Base-by-base conservation (phyloP, 805 yeast species). In the Myxozyma mucilagina region DNA sequence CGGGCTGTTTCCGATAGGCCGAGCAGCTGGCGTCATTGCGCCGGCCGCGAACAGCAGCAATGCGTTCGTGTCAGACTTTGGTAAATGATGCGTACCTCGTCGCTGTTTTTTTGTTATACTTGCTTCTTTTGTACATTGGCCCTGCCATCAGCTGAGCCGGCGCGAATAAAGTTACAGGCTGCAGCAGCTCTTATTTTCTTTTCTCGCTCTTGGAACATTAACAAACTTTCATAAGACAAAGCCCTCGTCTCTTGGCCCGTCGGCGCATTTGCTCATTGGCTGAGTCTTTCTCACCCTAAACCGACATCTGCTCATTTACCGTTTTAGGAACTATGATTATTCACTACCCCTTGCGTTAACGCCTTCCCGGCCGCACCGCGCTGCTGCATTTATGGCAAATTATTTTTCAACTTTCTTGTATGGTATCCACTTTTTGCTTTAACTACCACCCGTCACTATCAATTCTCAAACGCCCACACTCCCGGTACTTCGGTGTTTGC, bases 401-500 rank as follows among this genome's bases (percentile, higher is more conserved):
- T n/a, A n/a, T n/a, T n/a, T 2, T 38, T 13, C 41, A 24, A 24
- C 4, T 24, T 11, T 38, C 13, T 13, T 38, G 41, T 5, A 38
- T 38, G 13, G 41, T 38, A n/a, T n/a, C 41, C 41, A 11, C 41
- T 38, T 3, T 13, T 11, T 5, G 41, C 41, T 38, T 5, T 11
- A 11, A 11, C 45, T 41, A 41, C 45, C 29, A 45, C 9, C 20
- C 53, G 29, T 24, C 29, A 3, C 29, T 4, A 24, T 20, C 13
- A 6, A 32, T 56, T 47, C 42, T 64, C 70, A 67, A 81, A 87
- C 61, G 77, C 80, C 97, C 96, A 90, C 57, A 79, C 72, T 1
- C 48, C 60, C 1, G 73, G 68, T 61, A 94, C 83, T 71, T 87
- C 94, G 68, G 82, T 89, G 41, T 84, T 80, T 1, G 97, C 90